phyloP scores from a whole-genome alignment of 805 yeast genomes.

The Metschnikowia continentalis region DNA sequence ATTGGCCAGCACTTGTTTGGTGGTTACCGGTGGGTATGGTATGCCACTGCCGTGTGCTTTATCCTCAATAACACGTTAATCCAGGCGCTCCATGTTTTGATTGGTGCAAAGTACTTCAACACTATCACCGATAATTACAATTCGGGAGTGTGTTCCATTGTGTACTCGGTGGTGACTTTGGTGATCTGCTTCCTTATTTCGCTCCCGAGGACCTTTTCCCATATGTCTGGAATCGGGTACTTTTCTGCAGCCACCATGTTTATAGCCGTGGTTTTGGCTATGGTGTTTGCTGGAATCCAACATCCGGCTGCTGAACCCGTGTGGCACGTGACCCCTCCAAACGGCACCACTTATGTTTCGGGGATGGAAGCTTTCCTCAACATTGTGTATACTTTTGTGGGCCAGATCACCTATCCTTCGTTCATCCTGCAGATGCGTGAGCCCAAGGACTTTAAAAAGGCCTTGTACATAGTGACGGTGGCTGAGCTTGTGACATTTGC shows the following conservation, averaged over 20 bases:
- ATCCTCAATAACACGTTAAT: conserved; percentile 52
- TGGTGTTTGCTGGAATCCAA: conserved; percentile 52
- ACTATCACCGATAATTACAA: conserved; percentile 46
- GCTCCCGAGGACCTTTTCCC: conserved; percentile 53
- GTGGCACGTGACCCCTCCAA: conserved; percentile 30
- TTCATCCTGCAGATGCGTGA: conserved; percentile 57
- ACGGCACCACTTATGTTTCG: conserved; percentile 49
- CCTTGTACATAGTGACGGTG: conserved; percentile 47
- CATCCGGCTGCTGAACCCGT: conserved; percentile 37
- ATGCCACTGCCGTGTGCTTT: conserved; percentile 52
- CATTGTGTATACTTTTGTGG: conserved; percentile 60
- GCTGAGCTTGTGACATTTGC: conserved; percentile 48
- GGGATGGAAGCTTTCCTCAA: conserved; percentile 56
- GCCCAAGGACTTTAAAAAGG: conserved; percentile 56
- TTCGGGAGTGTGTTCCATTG: conserved; percentile 43
- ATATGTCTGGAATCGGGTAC: conserved; percentile 47
- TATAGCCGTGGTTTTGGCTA: conserved; percentile 48
- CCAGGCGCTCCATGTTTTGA: conserved; percentile 55
- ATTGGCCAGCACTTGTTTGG: conserved; percentile 56
- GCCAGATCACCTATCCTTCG: conserved; percentile 61
- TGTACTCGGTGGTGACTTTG: conserved; percentile 46
- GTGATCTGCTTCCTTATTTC: conserved; percentile 49
- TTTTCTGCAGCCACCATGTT: conserved; percentile 57
- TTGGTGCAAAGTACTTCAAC: conserved; percentile 57
- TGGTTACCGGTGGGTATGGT: conserved; percentile 50